Conservation (phyloP, 306 rosid species). For the Abrus pulchellus region DNA sequence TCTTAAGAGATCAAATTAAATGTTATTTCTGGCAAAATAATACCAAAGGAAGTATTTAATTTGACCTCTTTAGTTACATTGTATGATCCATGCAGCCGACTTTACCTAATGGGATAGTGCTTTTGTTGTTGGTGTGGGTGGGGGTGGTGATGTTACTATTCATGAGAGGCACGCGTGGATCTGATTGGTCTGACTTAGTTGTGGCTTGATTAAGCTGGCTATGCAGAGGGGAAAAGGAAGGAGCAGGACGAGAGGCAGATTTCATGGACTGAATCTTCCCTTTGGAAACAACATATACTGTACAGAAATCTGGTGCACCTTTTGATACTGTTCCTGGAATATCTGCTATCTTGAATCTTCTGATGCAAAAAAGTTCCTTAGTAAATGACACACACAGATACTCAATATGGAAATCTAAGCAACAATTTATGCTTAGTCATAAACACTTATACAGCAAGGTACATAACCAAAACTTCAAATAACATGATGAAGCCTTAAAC, state of each 20-base stretch:
- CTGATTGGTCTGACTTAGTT: slow-evolving; percentile 47
- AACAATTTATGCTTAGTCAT: neutral
- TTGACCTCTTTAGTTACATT: no score
- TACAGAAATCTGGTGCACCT: slow-evolving; percentile 96
- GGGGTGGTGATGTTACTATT: neutral
- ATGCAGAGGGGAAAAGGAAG: slow-evolving; percentile 60
- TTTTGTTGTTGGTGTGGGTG: no score
- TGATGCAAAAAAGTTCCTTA: slow-evolving; percentile 16
- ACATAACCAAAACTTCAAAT: slow-evolving; percentile 3
- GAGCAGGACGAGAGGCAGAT: slow-evolving; percentile 89
- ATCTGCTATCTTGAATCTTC: slow-evolving; percentile 89
- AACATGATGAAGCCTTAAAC: neutral
- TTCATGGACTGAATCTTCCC: slow-evolving; percentile 87
- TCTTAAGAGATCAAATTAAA: slow-evolving; percentile 17
- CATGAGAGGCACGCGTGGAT: slow-evolving; percentile 33
- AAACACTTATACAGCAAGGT: neutral
- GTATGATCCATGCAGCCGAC: no score
- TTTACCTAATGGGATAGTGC: no score
- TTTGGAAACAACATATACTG: slow-evolving; percentile 74
- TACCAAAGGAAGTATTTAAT: no score
- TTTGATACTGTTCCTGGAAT: slow-evolving; percentile 76
- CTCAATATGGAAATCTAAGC: neutral
- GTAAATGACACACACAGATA: neutral
- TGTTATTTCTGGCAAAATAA: slow-evolving; percentile 54
- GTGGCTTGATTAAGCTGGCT: slow-evolving; percentile 46